Base-by-base conservation (phyloP, 352 stramenopile genomes). In the Peronospora tabacina region DNA sequence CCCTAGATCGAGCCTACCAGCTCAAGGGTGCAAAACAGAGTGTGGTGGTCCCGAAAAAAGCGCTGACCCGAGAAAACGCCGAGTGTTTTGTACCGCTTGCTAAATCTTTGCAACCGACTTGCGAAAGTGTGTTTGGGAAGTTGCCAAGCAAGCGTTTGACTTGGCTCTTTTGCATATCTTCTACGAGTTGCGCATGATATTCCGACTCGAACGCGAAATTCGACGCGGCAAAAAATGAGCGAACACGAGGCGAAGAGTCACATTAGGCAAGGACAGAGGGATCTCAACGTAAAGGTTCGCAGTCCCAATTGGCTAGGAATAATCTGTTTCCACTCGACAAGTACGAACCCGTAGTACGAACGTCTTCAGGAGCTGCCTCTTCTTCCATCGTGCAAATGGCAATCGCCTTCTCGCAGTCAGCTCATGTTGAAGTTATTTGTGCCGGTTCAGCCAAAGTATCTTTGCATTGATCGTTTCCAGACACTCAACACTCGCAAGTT, bases 401-500 rank as follows among this genome's bases (percentile, higher is more conserved):
- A 26, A 26, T 26, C 5, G 22, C 22, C 7, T 26, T 26, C 22
- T 26, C 5, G 0, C 4, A 7, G 22, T 26, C 11, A 61, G 35
- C 32, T 36, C 26, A 45, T 33, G 44, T 67, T 67, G 54, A 67
- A 67, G 59, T 63, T 67, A 49, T 32, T 3, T 3, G 32, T n/a
- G 13, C 39, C 5, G 22, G 22, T 45, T 33, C 39, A 22, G 36
- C 15, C 7, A 28, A 41, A 41, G 36, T 26, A 28, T 41, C 36
- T 45, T 45, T 45, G 39, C 22, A 26, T 26, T 26, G 22, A 26
- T 26, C 22, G 22, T 26, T 26, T 26, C 22, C 5, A 26, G 22
- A 26, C 22, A 5, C 4, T 26, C 2, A 6, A 26, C 5, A 26
- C 5, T 26, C 22, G 22, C 22, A 1, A 36, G 28, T 33, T 13